Conservation (phyloP, 164 flowering plant species). For the Pachysandra terminalis region DNA sequence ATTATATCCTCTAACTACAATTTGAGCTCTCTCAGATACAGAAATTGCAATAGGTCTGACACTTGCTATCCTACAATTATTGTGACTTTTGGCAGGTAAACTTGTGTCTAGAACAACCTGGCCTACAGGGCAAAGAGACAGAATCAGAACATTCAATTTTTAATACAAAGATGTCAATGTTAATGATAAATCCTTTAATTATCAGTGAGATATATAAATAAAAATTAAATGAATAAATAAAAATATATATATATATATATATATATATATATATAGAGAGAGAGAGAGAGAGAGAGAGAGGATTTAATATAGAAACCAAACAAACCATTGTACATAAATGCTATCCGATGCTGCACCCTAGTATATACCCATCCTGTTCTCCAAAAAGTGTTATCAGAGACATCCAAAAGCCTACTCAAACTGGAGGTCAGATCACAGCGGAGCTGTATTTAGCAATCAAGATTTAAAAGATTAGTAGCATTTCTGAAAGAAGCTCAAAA, state of each 20-base stretch:
- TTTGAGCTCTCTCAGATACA: conserved; percentile 36
- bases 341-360: conserved; percentile 45
- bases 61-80: conserved; percentile 45
- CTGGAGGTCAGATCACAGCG: conserved; percentile 43
- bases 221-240: no score
- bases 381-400: conserved; percentile 50
- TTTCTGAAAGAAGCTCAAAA: neutral
- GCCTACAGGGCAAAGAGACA: conserved; percentile 44
- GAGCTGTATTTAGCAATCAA: conserved; percentile 38
- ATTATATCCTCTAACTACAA: conserved; percentile 60
- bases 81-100: conserved; percentile 32
- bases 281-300: neutral
- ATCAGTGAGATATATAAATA: no score
- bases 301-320: no score
- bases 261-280: no score
- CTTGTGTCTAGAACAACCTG: conserved; percentile 60
- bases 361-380: conserved; percentile 63
- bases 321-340: conserved; percentile 53
- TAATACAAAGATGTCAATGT: neutral
- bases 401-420: conserved; percentile 53
- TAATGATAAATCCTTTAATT: no score
- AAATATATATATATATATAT: no score
- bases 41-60: conserved; percentile 71
- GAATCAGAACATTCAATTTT: conserved; percentile 7
- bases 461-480: neutral